Percentiles rank a stretch among this genome's conserved stretches.
Conservation (phyloP, 495 filamentous ascomycete genomes). For the Poronia punctata region DNA sequence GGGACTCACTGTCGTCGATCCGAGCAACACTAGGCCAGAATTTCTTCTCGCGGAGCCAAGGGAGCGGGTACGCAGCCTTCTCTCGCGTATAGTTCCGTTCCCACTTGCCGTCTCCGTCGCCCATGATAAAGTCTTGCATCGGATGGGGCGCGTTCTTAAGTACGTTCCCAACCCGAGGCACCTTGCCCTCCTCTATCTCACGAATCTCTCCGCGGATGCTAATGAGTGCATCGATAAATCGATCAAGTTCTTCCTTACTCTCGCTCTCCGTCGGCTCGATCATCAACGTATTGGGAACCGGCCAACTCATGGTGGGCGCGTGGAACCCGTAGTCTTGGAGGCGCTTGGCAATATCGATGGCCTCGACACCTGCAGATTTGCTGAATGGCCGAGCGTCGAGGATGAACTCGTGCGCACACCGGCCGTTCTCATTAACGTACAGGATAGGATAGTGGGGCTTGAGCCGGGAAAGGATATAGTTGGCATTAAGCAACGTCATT, state of each 20-base stretch:
- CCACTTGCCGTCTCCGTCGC: conserved; percentile 57
- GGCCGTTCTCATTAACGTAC: conserved; percentile 81
- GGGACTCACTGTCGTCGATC: conserved; percentile 75
- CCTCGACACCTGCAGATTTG: conserved; percentile 79
- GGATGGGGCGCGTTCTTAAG: conserved; percentile 90
- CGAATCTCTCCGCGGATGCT: conserved; percentile 82
- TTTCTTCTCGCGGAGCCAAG: conserved; percentile 89
- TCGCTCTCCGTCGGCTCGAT: conserved; percentile 97
- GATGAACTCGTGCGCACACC: conserved; percentile 98
- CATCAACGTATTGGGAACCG: conserved; percentile 94
- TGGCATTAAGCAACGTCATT: conserved; percentile 90
- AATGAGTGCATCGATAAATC: conserved; percentile 90
- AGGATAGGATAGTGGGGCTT: conserved; percentile 83
- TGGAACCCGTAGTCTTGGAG: conserved; percentile 99
- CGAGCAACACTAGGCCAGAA: conserved; percentile 93
- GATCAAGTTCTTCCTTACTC: conserved; percentile 86
- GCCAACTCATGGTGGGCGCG: conserved; percentile 97
- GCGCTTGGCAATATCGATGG: conserved; percentile 95
- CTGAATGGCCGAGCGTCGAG: conserved; percentile 85
- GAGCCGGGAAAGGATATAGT: conserved; percentile 94
- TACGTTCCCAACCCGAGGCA: conserved; percentile 77
- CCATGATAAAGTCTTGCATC: conserved; percentile 66
- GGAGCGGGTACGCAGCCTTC: conserved; percentile 81
- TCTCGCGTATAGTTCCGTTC: conserved; percentile 71
- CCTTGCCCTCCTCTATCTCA: conserved; percentile 72